phyloP scores from a whole-genome alignment of 2,329 filamentous ascomycete genomes.

The Pseudogymnoascus sp. region DNA sequence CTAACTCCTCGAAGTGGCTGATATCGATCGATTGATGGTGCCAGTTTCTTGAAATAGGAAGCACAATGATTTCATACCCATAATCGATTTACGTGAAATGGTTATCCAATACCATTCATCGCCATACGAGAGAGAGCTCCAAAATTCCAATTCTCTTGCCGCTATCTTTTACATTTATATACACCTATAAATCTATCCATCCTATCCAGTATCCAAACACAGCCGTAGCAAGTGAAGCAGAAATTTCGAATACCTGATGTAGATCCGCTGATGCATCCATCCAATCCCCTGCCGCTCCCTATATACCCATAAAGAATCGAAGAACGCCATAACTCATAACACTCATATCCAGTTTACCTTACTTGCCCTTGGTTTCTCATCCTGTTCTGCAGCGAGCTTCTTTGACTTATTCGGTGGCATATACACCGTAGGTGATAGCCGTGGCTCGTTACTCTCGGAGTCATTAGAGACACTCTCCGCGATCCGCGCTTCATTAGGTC shows the following conservation, averaged over 20 bases:
- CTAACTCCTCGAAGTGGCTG: slow-evolving; percentile 35
- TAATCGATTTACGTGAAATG: background rate
- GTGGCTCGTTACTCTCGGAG: slow-evolving; percentile 17
- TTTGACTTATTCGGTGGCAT: background rate
- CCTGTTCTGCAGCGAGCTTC: background rate
- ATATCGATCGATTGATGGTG: slow-evolving; percentile 50
- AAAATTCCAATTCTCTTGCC: background rate
- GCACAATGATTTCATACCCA: background rate
- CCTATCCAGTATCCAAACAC: background rate
- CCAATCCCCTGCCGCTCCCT: background rate
- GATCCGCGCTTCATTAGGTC: slow-evolving; percentile 14
- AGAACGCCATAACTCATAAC: slow-evolving; percentile 1
- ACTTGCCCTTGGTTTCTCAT: background rate
- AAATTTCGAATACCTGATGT: background rate
- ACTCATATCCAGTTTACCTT: slow-evolving; percentile 3
- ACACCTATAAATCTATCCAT: background rate
- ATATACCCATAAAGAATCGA: slow-evolving; percentile 1
- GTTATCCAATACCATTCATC: background rate
- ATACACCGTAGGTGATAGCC: background rate
- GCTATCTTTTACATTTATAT: slow-evolving; percentile 3
- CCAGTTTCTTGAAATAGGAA: slow-evolving; percentile 33
- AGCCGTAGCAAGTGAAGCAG: background rate
- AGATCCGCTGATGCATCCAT: background rate
- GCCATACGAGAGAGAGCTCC: background rate
- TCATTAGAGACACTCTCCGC: slow-evolving; percentile 30